Base-by-base conservation (phyloP, 371 early-diverging fungal species). In the Choanephora cucurbitarum region DNA sequence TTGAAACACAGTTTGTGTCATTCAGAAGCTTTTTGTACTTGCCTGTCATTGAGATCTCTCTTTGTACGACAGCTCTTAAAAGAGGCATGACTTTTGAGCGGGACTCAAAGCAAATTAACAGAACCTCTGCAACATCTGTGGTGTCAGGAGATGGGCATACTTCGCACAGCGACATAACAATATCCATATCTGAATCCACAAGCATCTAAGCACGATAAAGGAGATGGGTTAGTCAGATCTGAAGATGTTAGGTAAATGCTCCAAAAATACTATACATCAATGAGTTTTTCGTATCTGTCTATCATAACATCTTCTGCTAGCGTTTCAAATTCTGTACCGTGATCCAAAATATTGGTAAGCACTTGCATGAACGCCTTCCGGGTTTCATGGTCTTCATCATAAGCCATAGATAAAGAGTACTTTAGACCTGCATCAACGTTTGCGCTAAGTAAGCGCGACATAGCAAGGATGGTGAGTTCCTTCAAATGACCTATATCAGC, bases 341-440 rank as follows among this genome's bases (percentile, higher is more conserved):
- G 83, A 55, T 91, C 86, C 31, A 96, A 74, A 42, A 95, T 88
- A 57, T 94, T 92, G 13, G 94, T 91, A 49, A 96, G 68, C 23
- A 96, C 94, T 52, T 92, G 90, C 79, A 93, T 94, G 56, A 95
- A 96, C 2, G 94, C 88, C 0, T 91, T 88, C 14, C 95, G 79
- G 11, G 90, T 91, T 51, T 86, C 81, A n/a, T 84, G 76, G 65
- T 95, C 95, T 59, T 94, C 94, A 60, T 95, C 91, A 58, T 96
- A 96, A 14, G 91, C 92, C 84, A 93, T 89, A 0, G 92, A 80
- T 23, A 96, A 69, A 19, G 93, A 92, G 69, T 88, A 91, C 64
- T 90, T 88, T 34, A 96, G 76, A 10, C 94, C 96, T 17, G 91
- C 84, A 61, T 94, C 95, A 23, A 95, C 85, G 66, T 96, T 96